Base-by-base conservation (phyloP, 129 eudicot species). In the Chrysanthemum makinoi region DNA sequence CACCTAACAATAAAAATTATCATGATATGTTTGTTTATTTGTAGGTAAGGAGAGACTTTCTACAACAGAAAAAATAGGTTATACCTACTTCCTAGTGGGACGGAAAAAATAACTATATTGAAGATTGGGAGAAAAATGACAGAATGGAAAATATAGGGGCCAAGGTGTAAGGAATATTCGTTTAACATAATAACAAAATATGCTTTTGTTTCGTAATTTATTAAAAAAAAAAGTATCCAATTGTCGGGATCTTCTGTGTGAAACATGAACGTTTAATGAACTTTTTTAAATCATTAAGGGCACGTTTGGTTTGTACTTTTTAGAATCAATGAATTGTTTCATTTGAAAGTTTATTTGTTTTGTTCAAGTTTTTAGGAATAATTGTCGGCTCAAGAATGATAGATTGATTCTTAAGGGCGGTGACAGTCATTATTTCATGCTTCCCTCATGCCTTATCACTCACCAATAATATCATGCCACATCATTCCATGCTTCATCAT, bases 221-320 rank as follows among this genome's bases (percentile, higher is more conserved):
- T 49, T 20, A 24, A 16, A 8, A 3, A 19, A 11, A 51, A 68
- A 68, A 22, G 47, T 68, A 43, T 9, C 46, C 46, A 1, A 39
- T 39, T 39, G 46, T 39, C 10, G 46, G 57, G 57, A 52, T 51
- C 47, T 12, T 16, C 17, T 3, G 15, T 48, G 44, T 17, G 13
- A 49, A 50, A 68, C 6, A 19, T 8, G 16, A 61, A 51, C 43
- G 72, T 68, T 68, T 68, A 39, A 6, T 39, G 26, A 50, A 60
- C 60, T 14, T 6, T 20, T 67, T 50, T 2, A n/a, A n/a, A n/a
- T n/a, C n/a, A n/a, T n/a, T n/a, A n/a, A n/a, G n/a, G n/a, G n/a
- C n/a, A n/a, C n/a, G n/a, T n/a, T n/a, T n/a, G n/a, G n/a, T n/a
- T n/a, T n/a, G n/a, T n/a, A n/a, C n/a, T n/a, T n/a, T n/a, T n/a